Base-by-base conservation (phyloP, 192 early-diverging fungal genomes). In the Backusella psychrophila region DNA sequence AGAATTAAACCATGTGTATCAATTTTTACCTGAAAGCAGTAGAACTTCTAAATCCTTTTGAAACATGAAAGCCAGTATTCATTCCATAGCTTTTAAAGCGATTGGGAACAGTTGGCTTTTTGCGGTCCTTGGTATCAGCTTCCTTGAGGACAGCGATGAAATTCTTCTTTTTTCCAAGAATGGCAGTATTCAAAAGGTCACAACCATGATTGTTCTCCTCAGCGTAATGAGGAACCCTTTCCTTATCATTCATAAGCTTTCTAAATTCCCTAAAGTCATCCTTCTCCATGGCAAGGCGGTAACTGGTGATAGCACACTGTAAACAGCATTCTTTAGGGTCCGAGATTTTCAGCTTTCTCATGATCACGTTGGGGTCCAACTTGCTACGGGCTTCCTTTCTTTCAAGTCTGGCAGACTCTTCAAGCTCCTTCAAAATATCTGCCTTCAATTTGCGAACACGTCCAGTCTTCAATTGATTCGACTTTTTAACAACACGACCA, bases 291-390 rank as follows among this genome's bases (percentile, higher is more conserved):
- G 82, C 82, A n/a, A 78, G 59, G 0, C 67, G 66, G 41, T 82
- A 89, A 44, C 83, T 84, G 6, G 75, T 73, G 8, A 77, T 41
- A 4, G 87, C 82, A 69, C 88, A 89, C 11, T 73, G 52, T 6
- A 78, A 39, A 73, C 88, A 89, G 41, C 88, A 89, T 23, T 82
- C 77, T 15, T 65, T 74, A 15, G 31, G 34, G 31, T 65, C 34
- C 38, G 38, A 69, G 3, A 26, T 21, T 41, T n/a, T 38, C 4
- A 69, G 4, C 3, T 36, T 36, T 39, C 38, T 21, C 35, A 31
- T 33, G 7, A 71, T 49, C 4, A 31, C 26, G 23, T 49, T 41
- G 33, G 70, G 70, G 12, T 44, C 42, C 2, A 49, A 17, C 15
- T 71, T n/a, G 12, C 14, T 15, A 31, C 70, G n/a, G 6, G 26